Conservation (phyloP, 2,329 filamentous ascomycete genomes). For the Fusarium paranaense region DNA sequence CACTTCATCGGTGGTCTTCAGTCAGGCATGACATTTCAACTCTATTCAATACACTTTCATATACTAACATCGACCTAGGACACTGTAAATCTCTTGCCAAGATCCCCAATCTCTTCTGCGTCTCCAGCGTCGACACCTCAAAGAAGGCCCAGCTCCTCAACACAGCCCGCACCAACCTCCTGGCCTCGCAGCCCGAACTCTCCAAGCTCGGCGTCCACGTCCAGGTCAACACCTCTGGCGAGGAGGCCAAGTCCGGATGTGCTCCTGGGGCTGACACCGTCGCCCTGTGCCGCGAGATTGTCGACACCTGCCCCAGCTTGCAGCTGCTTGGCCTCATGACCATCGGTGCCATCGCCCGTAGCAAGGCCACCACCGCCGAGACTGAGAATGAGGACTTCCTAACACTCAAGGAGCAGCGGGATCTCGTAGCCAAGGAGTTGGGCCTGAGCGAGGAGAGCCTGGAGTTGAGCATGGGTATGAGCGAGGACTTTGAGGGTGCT, state of each 20-base stretch:
- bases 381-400: conserved; percentile 94
- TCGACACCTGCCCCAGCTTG: conserved; percentile 77
- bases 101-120: conserved; percentile 89
- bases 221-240: conserved; percentile 95
- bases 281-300: conserved; percentile 76
- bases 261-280: conserved; percentile 72
- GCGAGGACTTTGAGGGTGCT: conserved; percentile 92
- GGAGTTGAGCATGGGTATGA: conserved; percentile 99
- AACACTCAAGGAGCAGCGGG: conserved; percentile 74
- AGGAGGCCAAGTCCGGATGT: conserved; percentile 86
- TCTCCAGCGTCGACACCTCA: conserved; percentile 86
- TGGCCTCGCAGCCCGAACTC: conserved; percentile 52
- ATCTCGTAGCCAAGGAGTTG: conserved; percentile 71
- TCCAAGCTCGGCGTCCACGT: conserved; percentile 79
- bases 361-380: conserved; percentile 76
- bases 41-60: neutral
- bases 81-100: conserved; percentile 91
- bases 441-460: conserved; percentile 63
- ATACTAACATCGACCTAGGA: conserved; percentile 60
- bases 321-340: conserved; percentile 91
- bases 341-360: conserved; percentile 92
- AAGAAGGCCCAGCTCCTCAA: conserved; percentile 91
- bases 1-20: conserved; percentile 97
- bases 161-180: conserved; percentile 75
- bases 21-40: conserved; percentile 62